Base-by-base conservation (phyloP, 2,329 filamentous ascomycete species). In the Paecilomyces variotii region DNA sequence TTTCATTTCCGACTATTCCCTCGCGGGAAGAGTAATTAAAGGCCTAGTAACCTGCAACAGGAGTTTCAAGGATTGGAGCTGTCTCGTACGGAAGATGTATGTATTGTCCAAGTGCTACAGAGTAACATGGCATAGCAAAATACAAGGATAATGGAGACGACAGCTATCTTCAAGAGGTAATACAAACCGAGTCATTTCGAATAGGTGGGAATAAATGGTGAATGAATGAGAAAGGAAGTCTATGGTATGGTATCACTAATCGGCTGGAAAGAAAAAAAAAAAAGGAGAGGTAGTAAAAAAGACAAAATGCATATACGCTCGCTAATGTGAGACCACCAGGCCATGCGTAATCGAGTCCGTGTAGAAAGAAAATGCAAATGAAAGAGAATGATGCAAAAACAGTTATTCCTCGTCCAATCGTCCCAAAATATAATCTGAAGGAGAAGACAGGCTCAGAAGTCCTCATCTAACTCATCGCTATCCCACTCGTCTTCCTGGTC, bases 401-500 rank as follows among this genome's bases (percentile, higher is more conserved):
- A 34, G 10, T 11, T 34, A 45, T 45, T 45, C 14, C 4, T 39
- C 39, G n/a, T 19, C 19, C 39, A 24, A 19, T 45, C 14, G n/a
- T 45, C 9, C 39, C n/a, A 19, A 45, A 6, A 45, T 5, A 1
- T 2, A 9, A 19, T 19, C 14, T 14, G n/a, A 19, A 19, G 19
- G 19, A 45, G 19, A 19, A 45, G 39, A n/a, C 27, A 26, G 24
- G 50, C 14, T 52, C 50, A 52, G 24, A 52, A 28, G 4, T 28
- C 50, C 2, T 78, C 78, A 19, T 82, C 80, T 55, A 84, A 62
- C 64, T 84, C 82, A 65, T 84, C 82, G 61, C 80, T 83, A 61
- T 84, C 81, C 82, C 82, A 84, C 59, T 78, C 82, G 62, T 84
- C 82, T 68, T 84, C 82, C 50, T 79, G 75, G 60, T 84, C 82